These are phyloP conservation scores for Colletotrichum filicis DNA, from an alignment of 2,329 filamentous ascomycete species.

Conservation along the genomic window DNA sequence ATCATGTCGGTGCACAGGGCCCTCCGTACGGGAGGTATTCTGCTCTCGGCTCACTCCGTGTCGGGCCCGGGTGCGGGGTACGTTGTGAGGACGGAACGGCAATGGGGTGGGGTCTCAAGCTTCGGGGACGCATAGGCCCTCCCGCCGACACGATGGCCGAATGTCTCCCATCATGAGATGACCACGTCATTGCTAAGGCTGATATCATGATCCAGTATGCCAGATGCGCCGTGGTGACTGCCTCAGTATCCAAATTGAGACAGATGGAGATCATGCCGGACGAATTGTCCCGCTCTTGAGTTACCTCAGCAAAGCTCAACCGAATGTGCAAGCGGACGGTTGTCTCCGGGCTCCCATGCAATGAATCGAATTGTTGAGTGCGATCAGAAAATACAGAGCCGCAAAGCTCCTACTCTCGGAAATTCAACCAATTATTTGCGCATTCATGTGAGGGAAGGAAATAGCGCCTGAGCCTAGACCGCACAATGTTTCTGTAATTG, in stretches of 20 bases:
- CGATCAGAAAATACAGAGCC: not conserved
- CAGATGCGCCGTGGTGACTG: not conserved
- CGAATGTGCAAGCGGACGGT: not conserved
- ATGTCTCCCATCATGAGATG: not conserved
- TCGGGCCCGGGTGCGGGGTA: not conserved
- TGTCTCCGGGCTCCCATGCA: not conserved
- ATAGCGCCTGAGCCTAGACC: slow-evolving; percentile 9
- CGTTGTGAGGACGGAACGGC: not conserved
- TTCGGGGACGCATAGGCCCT: slow-evolving; percentile 15
- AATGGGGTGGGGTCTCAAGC: not conserved
- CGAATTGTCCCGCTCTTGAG: not conserved
- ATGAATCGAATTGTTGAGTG: not conserved
- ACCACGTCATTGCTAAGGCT: not conserved
- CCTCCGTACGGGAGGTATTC: not conserved
- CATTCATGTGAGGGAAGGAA: not conserved
- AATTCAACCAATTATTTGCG: not conserved
- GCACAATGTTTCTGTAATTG: slow-evolving; percentile 21
- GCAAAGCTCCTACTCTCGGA: not conserved
- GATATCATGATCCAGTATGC: not conserved
- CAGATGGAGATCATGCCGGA: not conserved
- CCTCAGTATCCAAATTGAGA: no score
- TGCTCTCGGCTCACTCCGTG: not conserved
- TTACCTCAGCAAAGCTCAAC: not conserved
- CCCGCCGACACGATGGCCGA: not conserved
- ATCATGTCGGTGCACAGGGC: not conserved